Conservation (phyloP, 1,284 basidiomycete genomes). For the Ustilago nuda region DNA sequence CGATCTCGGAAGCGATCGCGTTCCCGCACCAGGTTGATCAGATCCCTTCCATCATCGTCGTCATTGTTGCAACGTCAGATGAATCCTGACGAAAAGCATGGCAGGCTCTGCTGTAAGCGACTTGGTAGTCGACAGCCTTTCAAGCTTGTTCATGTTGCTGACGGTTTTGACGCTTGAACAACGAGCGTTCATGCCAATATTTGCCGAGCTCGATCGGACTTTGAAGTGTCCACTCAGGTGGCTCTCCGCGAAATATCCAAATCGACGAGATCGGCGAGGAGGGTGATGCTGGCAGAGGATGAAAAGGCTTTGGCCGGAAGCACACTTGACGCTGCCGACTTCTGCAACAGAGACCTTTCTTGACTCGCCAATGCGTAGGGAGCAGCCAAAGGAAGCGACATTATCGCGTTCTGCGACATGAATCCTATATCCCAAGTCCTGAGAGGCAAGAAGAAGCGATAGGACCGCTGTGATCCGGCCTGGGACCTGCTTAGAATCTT, state of each 20-base stretch:
- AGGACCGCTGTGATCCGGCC: slow-evolving; percentile 2
- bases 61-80: not conserved
- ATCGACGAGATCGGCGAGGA: not conserved
- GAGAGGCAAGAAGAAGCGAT: not conserved
- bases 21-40: not conserved
- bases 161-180: not conserved
- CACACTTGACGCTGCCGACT: not conserved
- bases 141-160: not conserved
- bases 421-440: not conserved
- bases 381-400: not conserved
- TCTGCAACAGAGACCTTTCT: not conserved
- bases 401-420: not conserved
- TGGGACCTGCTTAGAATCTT: not conserved
- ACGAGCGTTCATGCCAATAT: not conserved
- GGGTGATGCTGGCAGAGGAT: not conserved
- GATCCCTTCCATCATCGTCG: not conserved
- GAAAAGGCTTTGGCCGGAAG: too few relatives aligned
- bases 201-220: slow-evolving; percentile 25
- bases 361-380: slow-evolving; percentile 11
- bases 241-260: not conserved
- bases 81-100: not conserved
- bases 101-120: not conserved
- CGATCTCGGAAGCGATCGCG: slow-evolving; percentile 3
- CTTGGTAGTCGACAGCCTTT: not conserved
- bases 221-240: slow-evolving; percentile 6